A percentile compares a stretch with the other conserved stretches of the same genome.
Evolutionary conservation across 2,329 filamentous ascomycete genomes (phyloP).

Genomic region (Emmonsiellopsis sp.): DNA sequence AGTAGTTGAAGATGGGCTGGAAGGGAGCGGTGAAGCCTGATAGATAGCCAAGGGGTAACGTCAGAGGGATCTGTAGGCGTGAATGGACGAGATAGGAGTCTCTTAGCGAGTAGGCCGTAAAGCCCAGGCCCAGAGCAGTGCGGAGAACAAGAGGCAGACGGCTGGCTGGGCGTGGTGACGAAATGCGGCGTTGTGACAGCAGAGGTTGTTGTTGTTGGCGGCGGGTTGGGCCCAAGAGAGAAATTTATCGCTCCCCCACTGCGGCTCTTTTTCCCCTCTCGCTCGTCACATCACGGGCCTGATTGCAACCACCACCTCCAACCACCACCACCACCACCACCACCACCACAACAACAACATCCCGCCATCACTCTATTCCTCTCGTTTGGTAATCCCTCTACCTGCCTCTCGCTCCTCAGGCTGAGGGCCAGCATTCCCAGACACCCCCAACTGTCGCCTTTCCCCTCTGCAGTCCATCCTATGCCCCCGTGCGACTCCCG

Average conservation of each 20-base stretch:
- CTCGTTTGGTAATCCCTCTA: background rate
- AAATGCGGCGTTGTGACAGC: background rate
- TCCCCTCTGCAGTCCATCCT: background rate
- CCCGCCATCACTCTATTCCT: background rate
- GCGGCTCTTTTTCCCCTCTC: conserved; percentile 3
- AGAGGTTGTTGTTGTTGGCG: background rate
- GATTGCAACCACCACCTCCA: background rate
- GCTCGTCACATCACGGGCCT: background rate
- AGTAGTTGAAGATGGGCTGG: too few relatives aligned
- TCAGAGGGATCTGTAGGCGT: too few relatives aligned
- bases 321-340: background rate
- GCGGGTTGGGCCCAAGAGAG: too few relatives aligned
- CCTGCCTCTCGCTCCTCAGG: background rate
- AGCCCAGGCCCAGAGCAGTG: too few relatives aligned
- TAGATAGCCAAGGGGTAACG: too few relatives aligned
- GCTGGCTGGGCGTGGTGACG: too few relatives aligned
- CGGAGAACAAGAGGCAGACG: too few relatives aligned
- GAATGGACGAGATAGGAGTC: too few relatives aligned
- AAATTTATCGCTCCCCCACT: background rate
- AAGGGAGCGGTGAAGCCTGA: too few relatives aligned
- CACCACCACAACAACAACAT: background rate
- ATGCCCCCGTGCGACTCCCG: background rate
- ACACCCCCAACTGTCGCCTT: background rate
- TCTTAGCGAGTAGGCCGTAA: too few relatives aligned
- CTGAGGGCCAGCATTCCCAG: background rate